These are phyloP conservation scores for Boletus huronensis DNA, from an alignment of 768 basidiomycete species.

Conservation along the genomic window DNA sequence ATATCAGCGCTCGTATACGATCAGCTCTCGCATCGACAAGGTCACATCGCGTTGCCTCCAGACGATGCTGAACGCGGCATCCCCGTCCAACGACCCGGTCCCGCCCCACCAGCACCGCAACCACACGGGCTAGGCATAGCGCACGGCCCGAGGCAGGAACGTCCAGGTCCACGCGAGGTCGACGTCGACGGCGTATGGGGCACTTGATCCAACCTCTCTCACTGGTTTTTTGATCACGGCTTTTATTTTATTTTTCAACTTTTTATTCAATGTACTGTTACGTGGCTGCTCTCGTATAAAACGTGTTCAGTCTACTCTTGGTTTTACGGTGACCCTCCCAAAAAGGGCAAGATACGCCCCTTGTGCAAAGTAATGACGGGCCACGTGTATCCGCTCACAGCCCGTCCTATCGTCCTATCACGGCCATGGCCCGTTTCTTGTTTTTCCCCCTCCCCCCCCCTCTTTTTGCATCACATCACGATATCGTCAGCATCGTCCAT, in stretches of 20 bases:
- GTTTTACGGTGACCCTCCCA: no score
- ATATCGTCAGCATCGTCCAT: no score
- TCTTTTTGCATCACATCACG: no score
- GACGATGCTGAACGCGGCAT: slow-evolving; percentile 27
- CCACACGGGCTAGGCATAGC: not conserved
- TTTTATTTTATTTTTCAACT: not conserved
- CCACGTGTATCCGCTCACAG: no score
- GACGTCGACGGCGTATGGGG: slow-evolving; percentile 42
- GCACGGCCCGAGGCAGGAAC: slow-evolving; percentile 2
- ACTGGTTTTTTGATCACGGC: not conserved
- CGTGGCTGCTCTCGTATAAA: no score
- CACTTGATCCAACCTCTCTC: slow-evolving; percentile 6
- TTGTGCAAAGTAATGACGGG: no score
- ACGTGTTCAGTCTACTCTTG: no score
- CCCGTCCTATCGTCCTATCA: no score
- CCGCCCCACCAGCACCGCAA: not conserved
- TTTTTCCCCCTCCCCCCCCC: no score
- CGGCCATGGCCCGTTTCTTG: no score
- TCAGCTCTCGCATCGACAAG: slow-evolving; percentile 19
- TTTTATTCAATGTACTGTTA: not conserved
- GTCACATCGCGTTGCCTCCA: slow-evolving; percentile 41
- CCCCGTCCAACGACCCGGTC: not conserved
- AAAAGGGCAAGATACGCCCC: no score
- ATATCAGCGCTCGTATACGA: slow-evolving; percentile 44
- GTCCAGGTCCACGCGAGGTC: slow-evolving; percentile 37